phyloP scores from a whole-genome alignment of 805 yeast genomes.

The Saccharomycopsis fibuligera region DNA sequence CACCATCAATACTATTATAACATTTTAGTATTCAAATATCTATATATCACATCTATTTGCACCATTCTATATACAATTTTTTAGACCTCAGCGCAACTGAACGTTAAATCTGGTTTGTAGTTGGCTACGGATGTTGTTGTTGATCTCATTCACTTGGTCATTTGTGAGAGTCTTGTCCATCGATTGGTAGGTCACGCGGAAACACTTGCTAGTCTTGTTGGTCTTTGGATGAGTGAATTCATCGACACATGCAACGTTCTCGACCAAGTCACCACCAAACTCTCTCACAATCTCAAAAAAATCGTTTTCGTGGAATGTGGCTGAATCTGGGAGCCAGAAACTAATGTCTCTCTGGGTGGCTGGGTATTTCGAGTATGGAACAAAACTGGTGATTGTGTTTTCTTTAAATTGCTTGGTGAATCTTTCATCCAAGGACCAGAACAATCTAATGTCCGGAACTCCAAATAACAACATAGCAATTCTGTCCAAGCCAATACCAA shows the following conservation, averaged over 20 bases:
- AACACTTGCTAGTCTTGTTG: conserved; percentile 71
- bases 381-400: conserved; percentile 64
- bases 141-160: conserved; percentile 72
- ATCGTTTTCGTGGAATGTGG: conserved; percentile 73
- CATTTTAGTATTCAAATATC: no score
- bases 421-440: conserved; percentile 83
- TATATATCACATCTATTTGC: no score
- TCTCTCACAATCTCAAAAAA: conserved; percentile 88
- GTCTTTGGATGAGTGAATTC: conserved; percentile 83
- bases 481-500: conserved; percentile 92
- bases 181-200: conserved; percentile 86
- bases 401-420: conserved; percentile 66
- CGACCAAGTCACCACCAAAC: conserved; percentile 69
- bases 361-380: conserved; percentile 88
- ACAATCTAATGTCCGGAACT: conserved; percentile 88
- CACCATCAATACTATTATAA: no score
- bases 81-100: conserved; percentile 40
- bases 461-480: conserved; percentile 94
- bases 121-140: conserved; percentile 55
- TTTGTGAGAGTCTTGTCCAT: conserved; percentile 91
- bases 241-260: conserved; percentile 74
- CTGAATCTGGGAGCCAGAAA: conserved; percentile 68
- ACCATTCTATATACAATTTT: background rate
- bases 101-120: conserved; percentile 49
- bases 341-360: conserved; percentile 82